Conservation (phyloP, 768 basidiomycete species). For the Phanerodontia chrysosporium region DNA sequence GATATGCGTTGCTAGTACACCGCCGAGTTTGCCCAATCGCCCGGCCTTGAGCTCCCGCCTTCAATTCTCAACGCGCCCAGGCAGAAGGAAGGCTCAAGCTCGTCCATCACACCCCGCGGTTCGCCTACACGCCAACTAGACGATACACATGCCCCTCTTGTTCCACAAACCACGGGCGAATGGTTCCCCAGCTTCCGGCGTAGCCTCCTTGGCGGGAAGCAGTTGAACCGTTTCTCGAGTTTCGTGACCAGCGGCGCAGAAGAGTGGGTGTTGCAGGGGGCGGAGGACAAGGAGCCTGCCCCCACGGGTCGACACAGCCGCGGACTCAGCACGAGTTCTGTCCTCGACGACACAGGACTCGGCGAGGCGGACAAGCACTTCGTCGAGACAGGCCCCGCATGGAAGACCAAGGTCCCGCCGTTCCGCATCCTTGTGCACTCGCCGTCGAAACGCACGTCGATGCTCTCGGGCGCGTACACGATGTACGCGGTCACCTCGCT, state of each 20-base stretch:
- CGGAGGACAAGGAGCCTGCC: conserved; percentile 29
- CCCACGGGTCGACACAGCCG: conserved; percentile 14
- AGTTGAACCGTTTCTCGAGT: conserved; percentile 78
- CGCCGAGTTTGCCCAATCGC: conserved; percentile 52
- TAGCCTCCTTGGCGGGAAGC: conserved; percentile 72
- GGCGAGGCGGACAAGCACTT: conserved; percentile 65
- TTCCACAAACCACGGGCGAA: conserved; percentile 70
- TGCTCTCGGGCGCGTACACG: conserved; percentile 68
- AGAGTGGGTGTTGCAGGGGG: conserved; percentile 74
- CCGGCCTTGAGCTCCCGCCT: conserved; percentile 36
- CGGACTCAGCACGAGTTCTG: conserved; percentile 32
- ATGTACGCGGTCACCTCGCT: conserved; percentile 72
- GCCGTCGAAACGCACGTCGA: conserved; percentile 68
- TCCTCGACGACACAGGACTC: conserved; percentile 23
- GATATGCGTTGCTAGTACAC: conserved; percentile 48
- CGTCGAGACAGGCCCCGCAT: conserved; percentile 56
- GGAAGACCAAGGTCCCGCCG: conserved; percentile 68
- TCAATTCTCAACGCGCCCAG: conserved; percentile 17
- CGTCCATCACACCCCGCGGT: conserved; percentile 47
- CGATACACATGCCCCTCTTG: conserved; percentile 25
- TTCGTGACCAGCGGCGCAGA: conserved; percentile 87
- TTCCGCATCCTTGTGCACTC: conserved; percentile 78
- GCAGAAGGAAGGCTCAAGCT: conserved; percentile 33
- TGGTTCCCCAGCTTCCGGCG: conserved; percentile 72
- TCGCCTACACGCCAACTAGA: conserved; percentile 27